A percentile compares a stretch with the other conserved stretches of the same genome.
Evolutionary conservation across 148 eudicot genomes (phyloP).

Genomic region (Rhododendron ferrugineum): DNA sequence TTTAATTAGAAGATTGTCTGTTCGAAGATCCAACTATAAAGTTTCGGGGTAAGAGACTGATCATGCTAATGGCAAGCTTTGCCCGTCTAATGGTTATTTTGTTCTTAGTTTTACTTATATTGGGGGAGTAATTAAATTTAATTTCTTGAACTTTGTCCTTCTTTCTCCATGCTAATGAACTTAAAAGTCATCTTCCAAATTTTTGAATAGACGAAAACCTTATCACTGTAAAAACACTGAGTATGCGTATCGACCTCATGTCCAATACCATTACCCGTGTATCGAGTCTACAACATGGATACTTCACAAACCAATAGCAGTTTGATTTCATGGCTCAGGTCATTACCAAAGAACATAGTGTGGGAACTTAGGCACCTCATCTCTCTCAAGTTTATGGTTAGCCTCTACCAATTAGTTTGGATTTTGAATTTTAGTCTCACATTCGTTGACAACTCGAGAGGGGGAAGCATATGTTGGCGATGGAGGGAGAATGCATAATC

Average conservation of each 20-base stretch:
- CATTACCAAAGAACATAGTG: neutral
- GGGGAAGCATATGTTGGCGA: neutral
- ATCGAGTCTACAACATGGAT: neutral
- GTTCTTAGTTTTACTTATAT: neutral
- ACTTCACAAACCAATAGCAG: neutral
- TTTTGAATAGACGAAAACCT: neutral
- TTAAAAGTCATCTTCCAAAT: neutral
- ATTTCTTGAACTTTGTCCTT: neutral
- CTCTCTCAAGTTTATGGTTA: neutral
- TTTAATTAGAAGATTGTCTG: conserved; percentile 70
- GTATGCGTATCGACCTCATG: neutral
- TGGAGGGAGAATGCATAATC: neutral
- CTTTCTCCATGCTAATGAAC: neutral
- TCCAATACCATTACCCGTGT: neutral
- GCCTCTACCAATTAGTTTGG: neutral
- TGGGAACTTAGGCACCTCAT: neutral
- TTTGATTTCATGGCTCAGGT: neutral
- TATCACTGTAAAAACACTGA: neutral
- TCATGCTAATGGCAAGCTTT: neutral
- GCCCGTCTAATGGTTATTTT: neutral
- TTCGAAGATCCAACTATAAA: conserved; percentile 92
- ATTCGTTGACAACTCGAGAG: neutral
- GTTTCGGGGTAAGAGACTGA: conserved; percentile 60
- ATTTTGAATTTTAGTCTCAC: neutral
- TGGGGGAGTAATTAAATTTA: neutral